A percentile compares a stretch with the other conserved stretches of the same genome.
phyloP scores from a whole-genome alignment of 441 rosid species.

The Pelargonium citronellum region DNA sequence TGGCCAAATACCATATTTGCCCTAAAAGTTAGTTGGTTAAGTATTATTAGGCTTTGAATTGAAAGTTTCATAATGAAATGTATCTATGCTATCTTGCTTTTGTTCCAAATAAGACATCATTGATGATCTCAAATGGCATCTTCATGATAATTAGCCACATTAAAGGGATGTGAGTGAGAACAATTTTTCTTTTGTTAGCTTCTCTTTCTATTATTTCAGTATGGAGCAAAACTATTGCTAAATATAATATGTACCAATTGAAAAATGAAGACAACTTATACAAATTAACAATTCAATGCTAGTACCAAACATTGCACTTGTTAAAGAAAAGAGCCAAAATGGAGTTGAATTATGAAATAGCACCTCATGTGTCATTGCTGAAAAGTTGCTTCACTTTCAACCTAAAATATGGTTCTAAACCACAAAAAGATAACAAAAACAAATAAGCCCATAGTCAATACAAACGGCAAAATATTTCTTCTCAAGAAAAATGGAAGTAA shows the following conservation, averaged over 20 bases:
- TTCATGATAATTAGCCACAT: not conserved
- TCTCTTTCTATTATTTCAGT: not conserved
- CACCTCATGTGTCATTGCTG: not conserved
- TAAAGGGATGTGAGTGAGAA: not conserved
- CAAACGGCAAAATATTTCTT: not conserved
- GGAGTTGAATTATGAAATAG: too few species aligned
- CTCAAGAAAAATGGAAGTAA: not conserved
- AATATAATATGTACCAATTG: too few species aligned
- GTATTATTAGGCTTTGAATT: not conserved
- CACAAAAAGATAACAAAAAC: not conserved
- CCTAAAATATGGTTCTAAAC: not conserved
- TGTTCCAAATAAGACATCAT: slow-evolving; percentile 21
- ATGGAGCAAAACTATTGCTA: too few species aligned
- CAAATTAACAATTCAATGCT: not conserved
- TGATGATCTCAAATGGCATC: slow-evolving; percentile 13
- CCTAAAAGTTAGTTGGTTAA: not conserved
- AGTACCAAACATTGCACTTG: not conserved
- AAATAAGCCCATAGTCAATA: not conserved
- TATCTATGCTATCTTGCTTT: not conserved
- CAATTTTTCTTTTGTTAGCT: not conserved
- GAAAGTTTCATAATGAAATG: not conserved
- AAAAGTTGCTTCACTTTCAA: not conserved
- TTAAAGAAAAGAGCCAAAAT: too few species aligned
- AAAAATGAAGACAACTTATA: too few species aligned
- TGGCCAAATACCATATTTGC: not conserved